phyloP scores from a whole-genome alignment of 2,329 filamentous ascomycete genomes.

The Pseudocercospora eumusae region DNA sequence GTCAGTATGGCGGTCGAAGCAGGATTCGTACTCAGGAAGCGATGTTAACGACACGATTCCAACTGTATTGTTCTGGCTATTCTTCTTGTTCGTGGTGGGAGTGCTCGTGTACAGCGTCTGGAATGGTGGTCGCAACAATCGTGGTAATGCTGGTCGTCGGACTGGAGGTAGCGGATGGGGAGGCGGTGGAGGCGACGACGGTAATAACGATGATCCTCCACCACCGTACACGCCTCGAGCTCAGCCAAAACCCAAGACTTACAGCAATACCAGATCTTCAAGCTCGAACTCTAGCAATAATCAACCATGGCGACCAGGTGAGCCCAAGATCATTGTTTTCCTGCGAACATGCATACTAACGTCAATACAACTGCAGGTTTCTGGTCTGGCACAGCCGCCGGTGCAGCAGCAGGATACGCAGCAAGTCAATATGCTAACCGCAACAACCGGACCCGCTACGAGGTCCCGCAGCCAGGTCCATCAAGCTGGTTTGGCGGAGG shows the following conservation, averaged over 20 bases:
- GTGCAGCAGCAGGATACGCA: slow-evolving; percentile 55
- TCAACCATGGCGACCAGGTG: slow-evolving; percentile 8
- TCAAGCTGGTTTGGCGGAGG: slow-evolving; percentile 32
- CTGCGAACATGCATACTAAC: background rate
- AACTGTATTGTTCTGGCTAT: slow-evolving; percentile 19
- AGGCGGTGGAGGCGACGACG: slow-evolving; percentile 44
- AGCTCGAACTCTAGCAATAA: slow-evolving; percentile 6
- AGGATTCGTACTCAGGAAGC: slow-evolving; percentile 6
- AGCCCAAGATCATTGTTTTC: background rate
- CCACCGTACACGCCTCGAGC: slow-evolving; percentile 49
- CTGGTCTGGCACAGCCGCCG: slow-evolving; percentile 68
- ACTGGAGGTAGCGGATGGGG: slow-evolving; percentile 43
- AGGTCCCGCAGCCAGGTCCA: slow-evolving; percentile 41
- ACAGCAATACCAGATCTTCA: slow-evolving; percentile 3
- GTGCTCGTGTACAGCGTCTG: slow-evolving; percentile 38
- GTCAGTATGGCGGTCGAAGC: background rate
- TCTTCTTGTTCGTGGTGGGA: slow-evolving; percentile 32
- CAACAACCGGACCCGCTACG: slow-evolving; percentile 27
- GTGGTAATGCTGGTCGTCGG: slow-evolving; percentile 16
- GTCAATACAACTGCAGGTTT: slow-evolving; percentile 57
- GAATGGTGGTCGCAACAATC: slow-evolving; percentile 16
- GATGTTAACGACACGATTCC: slow-evolving; percentile 7
- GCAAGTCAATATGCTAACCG: slow-evolving; percentile 26
- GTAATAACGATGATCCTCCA: slow-evolving; percentile 53
- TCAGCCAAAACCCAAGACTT: slow-evolving; percentile 21